Percentiles rank a stretch among this genome's conserved stretches.
phyloP scores from a whole-genome alignment of 116 monocot genomes.

The Trichopus zeylanicus region DNA sequence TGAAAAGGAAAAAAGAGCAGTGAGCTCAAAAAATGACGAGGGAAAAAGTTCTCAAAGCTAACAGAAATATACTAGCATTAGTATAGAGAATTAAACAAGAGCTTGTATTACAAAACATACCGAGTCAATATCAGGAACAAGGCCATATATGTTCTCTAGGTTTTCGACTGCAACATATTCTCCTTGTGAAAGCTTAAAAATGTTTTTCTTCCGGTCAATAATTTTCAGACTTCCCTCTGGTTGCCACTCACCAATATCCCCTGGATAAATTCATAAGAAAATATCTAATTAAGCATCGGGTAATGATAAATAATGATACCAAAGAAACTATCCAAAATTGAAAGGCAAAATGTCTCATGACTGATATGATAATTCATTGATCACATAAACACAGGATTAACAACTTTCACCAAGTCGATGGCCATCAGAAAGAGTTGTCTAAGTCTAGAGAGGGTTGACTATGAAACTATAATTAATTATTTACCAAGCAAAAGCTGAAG shows the following conservation, averaged over 20 bases:
- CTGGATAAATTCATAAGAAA: slow-evolving; percentile 21
- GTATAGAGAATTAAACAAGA: neutral
- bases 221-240: slow-evolving; percentile 85
- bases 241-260: slow-evolving; percentile 93
- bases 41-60: neutral
- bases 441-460: neutral
- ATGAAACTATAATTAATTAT: neutral
- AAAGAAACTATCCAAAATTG: too few relatives aligned
- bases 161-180: slow-evolving; percentile 98
- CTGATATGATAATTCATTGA: neutral
- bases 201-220: slow-evolving; percentile 90
- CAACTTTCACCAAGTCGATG: neutral
- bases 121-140: slow-evolving; percentile 48
- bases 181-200: slow-evolving; percentile 97
- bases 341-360: neutral
- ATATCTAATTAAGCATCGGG: too few relatives aligned
- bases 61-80: neutral
- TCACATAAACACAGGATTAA: neutral
- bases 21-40: neutral
- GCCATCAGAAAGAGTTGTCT: neutral
- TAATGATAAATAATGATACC: too few relatives aligned
- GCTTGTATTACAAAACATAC: slow-evolving; percentile 23
- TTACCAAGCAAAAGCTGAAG: neutral
- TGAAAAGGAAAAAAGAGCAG: neutral
- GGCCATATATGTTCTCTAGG: slow-evolving; percentile 81